Conservation (phyloP, 371 early-diverging fungal species). For the Mucor racemosus region DNA sequence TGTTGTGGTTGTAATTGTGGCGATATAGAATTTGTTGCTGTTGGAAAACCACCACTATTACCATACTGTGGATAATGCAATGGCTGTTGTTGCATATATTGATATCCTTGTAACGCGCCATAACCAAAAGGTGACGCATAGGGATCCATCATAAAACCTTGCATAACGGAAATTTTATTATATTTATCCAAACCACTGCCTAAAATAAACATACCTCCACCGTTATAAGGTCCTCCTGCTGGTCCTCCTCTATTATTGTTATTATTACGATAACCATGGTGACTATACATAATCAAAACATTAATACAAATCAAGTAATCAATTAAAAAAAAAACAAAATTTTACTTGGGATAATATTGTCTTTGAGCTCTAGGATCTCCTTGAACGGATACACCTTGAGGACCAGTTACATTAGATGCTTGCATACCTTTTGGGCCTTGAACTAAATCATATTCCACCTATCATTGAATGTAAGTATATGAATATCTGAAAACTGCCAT, state of each 20-base stretch:
- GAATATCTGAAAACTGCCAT: background rate
- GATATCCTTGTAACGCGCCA: slow-evolving; percentile 9
- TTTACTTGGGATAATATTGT: slow-evolving; percentile 20
- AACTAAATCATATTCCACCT: slow-evolving; percentile 83
- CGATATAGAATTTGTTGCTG: background rate
- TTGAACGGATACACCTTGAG: slow-evolving; percentile 69
- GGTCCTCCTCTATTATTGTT: slow-evolving; percentile 8
- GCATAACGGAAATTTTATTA: slow-evolving; percentile 1
- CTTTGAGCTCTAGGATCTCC: slow-evolving; percentile 68
- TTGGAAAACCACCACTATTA: background rate
- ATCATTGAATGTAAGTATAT: background rate
- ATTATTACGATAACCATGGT: background rate
- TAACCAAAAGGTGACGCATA: slow-evolving; percentile 11
- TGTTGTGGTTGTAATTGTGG: slow-evolving; percentile 1
- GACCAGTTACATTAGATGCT: slow-evolving; percentile 85
- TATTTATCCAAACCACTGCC: background rate
- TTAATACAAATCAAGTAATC: background rate
- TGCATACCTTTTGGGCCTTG: slow-evolving; percentile 86
- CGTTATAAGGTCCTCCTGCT: slow-evolving; percentile 7
- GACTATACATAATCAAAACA: background rate
- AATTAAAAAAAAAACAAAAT: background rate
- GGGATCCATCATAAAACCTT: slow-evolving; percentile 21
- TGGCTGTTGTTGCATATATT: slow-evolving; percentile 9
- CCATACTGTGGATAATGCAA: slow-evolving; percentile 7
- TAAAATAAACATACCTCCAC: background rate